Evolutionary conservation across 2,329 filamentous ascomycete genomes (phyloP), one percentile per base, ranked within the genome.

Genomic region (Paracorniculantispora psalliotae): DNA sequence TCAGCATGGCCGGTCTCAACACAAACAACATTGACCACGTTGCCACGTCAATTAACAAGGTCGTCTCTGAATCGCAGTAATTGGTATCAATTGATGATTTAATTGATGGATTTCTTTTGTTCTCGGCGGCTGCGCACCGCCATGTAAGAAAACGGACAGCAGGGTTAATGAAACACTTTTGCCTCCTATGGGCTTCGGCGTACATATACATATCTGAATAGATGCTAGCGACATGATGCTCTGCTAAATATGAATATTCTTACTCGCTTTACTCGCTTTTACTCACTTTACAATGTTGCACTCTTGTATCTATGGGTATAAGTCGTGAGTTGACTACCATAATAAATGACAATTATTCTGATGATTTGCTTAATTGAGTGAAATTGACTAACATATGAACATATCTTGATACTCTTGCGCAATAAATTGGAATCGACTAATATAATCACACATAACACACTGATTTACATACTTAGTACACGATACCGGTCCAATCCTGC

Each of bases 1-100:
- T 97, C 75, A 96, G 90, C 71, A 97, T 99, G 93, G 94, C 94
- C 5, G 94, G 94, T n/a, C 78, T 97, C 65, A 97, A 97, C 75
- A 89, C 90, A 26, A 78, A 87, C 69, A 99, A 97, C 72, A 81
- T 97, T 61, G 91, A 96, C 58, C 96, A 97, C 77, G 90, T 97
- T 68, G 94, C 92, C 50, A 87, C 89, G 74, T 91, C 93, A 1
- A 84, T 97, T 13, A 89, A 97, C 72, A 89, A 88, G 73, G 90
- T 93, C 33, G 91, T 97, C 25, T 66, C 26, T 25, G 51, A 41
- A 23, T 59, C 51, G 8, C 63, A 66, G 63, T 69, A 65, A 63
- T n/a, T 26, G 30, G 30, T 6, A 12, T 6, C 6, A 33, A 33
- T 6, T 33, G 12, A 33, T 12, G 12, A 33, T 6, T 6, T 33